phyloP scores from a whole-genome alignment of 306 rosid species.

The Crotalaria pallida region DNA sequence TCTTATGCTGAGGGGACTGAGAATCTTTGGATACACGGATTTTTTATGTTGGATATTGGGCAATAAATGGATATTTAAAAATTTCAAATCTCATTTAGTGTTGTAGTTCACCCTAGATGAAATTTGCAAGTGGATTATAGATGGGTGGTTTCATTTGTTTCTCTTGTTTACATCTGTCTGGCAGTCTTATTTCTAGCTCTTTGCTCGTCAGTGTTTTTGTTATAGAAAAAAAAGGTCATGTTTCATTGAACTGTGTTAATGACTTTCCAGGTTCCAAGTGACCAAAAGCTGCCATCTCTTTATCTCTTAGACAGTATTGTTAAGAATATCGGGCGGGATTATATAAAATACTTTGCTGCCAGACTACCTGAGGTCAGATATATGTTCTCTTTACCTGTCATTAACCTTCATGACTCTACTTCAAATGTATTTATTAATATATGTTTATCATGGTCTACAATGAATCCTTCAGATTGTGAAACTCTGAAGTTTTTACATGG shows the following conservation, averaged over 20 bases:
- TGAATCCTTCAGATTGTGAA: constrained; percentile 6
- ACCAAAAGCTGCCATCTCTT: constrained; percentile 94
- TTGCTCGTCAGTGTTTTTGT: no score
- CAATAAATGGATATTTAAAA: no score
- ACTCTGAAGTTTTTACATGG: constrained; percentile 4
- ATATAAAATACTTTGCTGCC: no score
- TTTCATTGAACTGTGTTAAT: constrained; percentile 19
- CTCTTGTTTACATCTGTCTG: no score
- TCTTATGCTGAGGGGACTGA: no score
- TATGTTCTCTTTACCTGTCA: constrained; percentile 17
- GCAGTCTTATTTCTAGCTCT: no score
- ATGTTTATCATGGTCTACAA: background rate
- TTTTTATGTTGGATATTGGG: no score
- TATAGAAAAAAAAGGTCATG: background rate
- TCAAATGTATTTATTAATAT: background rate
- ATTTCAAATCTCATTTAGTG: background rate
- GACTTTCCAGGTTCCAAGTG: constrained; percentile 81
- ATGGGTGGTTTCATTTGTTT: no score
- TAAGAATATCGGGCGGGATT: no score
- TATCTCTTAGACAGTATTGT: constrained; percentile 98
- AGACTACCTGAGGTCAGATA: constrained; percentile 87
- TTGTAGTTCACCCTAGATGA: background rate
- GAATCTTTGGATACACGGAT: no score
- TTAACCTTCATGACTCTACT: background rate
- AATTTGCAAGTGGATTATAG: background rate